Evolutionary conservation across 148 eudicot species (phyloP).

Genomic region (Diospyros lotus): DNA sequence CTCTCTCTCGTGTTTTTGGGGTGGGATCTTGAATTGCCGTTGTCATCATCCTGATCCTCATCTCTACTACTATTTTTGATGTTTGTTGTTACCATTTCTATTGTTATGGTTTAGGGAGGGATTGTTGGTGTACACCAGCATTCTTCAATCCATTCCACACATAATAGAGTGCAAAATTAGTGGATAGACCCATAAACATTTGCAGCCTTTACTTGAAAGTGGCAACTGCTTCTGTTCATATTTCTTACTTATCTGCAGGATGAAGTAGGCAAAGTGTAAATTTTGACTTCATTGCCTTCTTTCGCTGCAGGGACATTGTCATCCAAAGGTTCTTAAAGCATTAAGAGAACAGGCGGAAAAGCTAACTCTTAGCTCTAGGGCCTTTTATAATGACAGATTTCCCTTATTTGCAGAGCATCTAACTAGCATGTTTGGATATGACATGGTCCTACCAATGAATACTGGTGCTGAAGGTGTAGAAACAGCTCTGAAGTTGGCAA

Average conservation of each 20-base stretch:
- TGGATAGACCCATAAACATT: not conserved
- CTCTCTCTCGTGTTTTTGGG: too few species aligned
- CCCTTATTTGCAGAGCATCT: conserved; percentile 77
- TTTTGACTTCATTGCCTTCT: conserved; percentile 3
- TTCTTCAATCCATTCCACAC: too few species aligned
- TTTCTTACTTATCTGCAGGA: not conserved
- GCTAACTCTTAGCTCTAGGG: conserved; percentile 94
- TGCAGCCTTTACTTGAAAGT: not conserved
- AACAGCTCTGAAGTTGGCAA: conserved; percentile 91
- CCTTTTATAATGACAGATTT: conserved; percentile 86
- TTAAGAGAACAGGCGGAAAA: conserved; percentile 72
- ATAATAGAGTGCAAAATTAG: not conserved
- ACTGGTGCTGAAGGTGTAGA: conserved; percentile 99
- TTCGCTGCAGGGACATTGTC: conserved; percentile 84
- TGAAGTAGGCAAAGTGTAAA: not conserved
- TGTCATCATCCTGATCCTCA: too few species aligned
- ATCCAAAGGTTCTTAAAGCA: conserved; percentile 82
- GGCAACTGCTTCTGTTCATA: not conserved
- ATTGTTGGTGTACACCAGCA: too few species aligned
- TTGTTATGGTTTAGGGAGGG: too few species aligned
- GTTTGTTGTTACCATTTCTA: too few species aligned
- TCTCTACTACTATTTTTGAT: too few species aligned
- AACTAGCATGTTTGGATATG: conserved; percentile 89
- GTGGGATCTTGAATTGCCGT: too few species aligned
- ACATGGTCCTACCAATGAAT: conserved; percentile 98